phyloP scores from a whole-genome alignment of 1,139 yeast genomes.

The Taphrina pruni region DNA sequence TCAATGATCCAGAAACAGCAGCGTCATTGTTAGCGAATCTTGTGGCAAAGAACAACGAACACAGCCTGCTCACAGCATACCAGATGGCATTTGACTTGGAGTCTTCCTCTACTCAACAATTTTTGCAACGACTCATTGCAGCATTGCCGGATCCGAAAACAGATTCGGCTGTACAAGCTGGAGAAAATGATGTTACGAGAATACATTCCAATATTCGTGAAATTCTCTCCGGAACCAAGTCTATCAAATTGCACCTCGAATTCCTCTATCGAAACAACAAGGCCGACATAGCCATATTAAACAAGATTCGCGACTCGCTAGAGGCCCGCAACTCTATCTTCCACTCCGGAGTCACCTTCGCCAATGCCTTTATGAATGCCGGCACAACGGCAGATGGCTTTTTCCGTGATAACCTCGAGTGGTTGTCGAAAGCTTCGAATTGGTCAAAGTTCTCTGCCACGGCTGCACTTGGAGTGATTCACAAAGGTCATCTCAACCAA shows the following conservation, averaged over 20 bases:
- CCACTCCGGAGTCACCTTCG: conserved; percentile 94
- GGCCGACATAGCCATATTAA: conserved; percentile 80
- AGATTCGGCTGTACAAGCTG: conserved; percentile 59
- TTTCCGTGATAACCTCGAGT: conserved; percentile 86
- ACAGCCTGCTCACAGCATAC: conserved; percentile 65
- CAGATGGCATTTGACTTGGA: conserved; percentile 97
- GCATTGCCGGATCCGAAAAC: conserved; percentile 49
- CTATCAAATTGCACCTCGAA: conserved; percentile 90
- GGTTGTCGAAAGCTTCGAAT: conserved; percentile 95
- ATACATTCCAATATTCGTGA: conserved; percentile 24
- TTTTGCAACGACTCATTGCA: conserved; percentile 66
- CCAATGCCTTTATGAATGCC: conserved; percentile 93
- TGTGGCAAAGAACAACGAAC: conserved; percentile 55
- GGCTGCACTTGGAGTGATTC: conserved; percentile 97
- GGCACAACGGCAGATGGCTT: conserved; percentile 97
- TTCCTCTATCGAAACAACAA: conserved; percentile 85
- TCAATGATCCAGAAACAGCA: conserved; percentile 77
- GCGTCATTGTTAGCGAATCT: conserved; percentile 68
- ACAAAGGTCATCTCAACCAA: conserved; percentile 89
- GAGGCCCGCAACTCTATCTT: conserved; percentile 93
- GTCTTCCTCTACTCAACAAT: conserved; percentile 89
- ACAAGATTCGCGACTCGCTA: conserved; percentile 76
- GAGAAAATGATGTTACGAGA: conserved; percentile 7
- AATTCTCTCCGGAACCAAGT: conserved; percentile 88
- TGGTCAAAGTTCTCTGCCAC: conserved; percentile 99